Evolutionary conservation across 2,329 filamentous ascomycete genomes (phyloP).

Genomic region (Hypoxylon rubiginosum): DNA sequence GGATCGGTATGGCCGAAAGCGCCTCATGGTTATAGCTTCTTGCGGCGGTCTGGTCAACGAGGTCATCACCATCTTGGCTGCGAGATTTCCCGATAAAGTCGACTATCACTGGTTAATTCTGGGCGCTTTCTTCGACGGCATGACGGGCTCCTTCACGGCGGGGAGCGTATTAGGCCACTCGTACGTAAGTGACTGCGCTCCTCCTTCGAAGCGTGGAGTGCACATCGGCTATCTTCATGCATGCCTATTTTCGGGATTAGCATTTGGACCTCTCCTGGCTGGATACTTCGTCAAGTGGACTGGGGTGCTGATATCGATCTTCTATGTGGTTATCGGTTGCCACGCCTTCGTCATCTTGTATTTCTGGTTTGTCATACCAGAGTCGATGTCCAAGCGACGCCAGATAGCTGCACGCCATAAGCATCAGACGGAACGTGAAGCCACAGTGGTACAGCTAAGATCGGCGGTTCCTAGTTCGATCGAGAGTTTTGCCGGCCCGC

Average conservation of each 20-base stretch:
- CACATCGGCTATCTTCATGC: conserved; percentile 92
- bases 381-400: conserved; percentile 82
- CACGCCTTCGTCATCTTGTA: conserved; percentile 82
- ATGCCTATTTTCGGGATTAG: conserved; percentile 89
- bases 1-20: conserved; percentile 86
- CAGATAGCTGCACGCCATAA: conserved; percentile 79
- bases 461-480: conserved; percentile 40
- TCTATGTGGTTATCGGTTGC: conserved; percentile 82
- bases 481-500: conserved; percentile 38
- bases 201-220: conserved; percentile 82
- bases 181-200: conserved; percentile 90
- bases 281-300: conserved; percentile 84
- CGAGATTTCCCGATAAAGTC: conserved; percentile 77
- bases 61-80: conserved; percentile 81
- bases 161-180: conserved; percentile 82
- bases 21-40: conserved; percentile 79
- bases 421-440: conserved; percentile 63
- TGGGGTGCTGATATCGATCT: conserved; percentile 81
- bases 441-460: conserved; percentile 51
- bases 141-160: conserved; percentile 90
- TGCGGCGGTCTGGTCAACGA: conserved; percentile 82
- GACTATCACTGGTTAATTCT: conserved; percentile 84
- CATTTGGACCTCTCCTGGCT: conserved; percentile 84
- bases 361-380: conserved; percentile 79
- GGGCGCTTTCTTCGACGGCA: conserved; percentile 82